Percentiles rank a stretch among this genome's conserved stretches.
phyloP scores from a whole-genome alignment of 2,329 filamentous ascomycete genomes.

The Microthyrium microscopicum region DNA sequence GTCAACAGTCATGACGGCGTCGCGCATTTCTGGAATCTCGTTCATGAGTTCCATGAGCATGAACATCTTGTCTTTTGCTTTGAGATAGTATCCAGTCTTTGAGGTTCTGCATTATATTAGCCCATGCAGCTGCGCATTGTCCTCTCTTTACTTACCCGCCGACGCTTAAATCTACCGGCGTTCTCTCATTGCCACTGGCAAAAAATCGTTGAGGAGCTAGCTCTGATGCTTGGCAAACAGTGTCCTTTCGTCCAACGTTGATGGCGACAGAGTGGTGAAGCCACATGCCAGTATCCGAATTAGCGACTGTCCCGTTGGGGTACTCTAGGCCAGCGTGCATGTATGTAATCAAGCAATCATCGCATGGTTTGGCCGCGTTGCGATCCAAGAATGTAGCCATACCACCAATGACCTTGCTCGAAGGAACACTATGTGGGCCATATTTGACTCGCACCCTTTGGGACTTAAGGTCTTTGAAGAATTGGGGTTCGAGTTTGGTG shows the following conservation, averaged over 20 bases:
- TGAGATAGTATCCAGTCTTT: conserved; percentile 3
- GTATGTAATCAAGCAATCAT: conserved; percentile 8
- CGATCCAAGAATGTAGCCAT: conserved; percentile 2
- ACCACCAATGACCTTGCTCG: neutral
- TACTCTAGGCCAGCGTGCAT: conserved; percentile 4
- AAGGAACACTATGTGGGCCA: conserved; percentile 2
- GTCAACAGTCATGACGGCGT: conserved; percentile 4
- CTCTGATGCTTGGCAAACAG: neutral
- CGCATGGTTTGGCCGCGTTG: conserved; percentile 5
- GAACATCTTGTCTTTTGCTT: conserved; percentile 2
- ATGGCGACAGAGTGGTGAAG: conserved; percentile 1
- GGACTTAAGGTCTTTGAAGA: conserved; percentile 1
- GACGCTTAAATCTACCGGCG: conserved; percentile 2
- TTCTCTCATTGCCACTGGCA: conserved; percentile 6
- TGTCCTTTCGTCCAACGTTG: conserved; percentile 5
- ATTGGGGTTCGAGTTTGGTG: conserved; percentile 2
- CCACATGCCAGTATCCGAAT: conserved; percentile 5
- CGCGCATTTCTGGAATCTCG: conserved; percentile 4
- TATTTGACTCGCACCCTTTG: conserved; percentile 3
- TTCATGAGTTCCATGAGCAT: conserved; percentile 9
- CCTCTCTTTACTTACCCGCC: conserved; percentile 3
- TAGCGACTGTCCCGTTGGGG: conserved; percentile 4
- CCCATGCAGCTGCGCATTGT: neutral
- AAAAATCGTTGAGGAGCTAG: conserved; percentile 6
- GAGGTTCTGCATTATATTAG: neutral